Conservation (phyloP, 1,139 yeast genomes). For the Zhuliangozyma blackwelliae region DNA sequence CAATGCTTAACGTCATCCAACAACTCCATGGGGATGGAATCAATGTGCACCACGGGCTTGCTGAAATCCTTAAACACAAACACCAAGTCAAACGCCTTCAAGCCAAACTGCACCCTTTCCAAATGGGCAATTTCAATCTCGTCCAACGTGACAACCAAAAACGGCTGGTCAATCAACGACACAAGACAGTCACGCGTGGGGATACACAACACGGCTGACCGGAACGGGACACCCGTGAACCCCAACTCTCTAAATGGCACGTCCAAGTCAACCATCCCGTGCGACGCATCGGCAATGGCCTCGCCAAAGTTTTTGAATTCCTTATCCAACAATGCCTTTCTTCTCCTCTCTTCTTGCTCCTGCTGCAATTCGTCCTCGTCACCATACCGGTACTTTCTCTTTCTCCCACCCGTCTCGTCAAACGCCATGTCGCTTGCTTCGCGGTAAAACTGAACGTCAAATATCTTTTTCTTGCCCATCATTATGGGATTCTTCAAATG, state of each 20-base stretch:
- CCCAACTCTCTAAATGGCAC: constrained; percentile 95
- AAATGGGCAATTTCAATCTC: constrained; percentile 94
- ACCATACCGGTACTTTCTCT: constrained; percentile 87
- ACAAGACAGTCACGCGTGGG: constrained; percentile 97
- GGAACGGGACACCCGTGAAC: constrained; percentile 94
- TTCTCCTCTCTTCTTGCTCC: constrained; percentile 95
- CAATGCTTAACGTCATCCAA: constrained; percentile 92
- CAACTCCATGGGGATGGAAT: constrained; percentile 90
- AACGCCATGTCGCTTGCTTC: constrained; percentile 96
- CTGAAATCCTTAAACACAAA: constrained; percentile 89
- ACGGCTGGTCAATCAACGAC: constrained; percentile 93
- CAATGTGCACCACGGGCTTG: constrained; percentile 85
- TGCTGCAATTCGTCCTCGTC: constrained; percentile 98
- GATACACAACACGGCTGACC: constrained; percentile 92
- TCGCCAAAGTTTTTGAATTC: constrained; percentile 91
- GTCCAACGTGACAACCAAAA: constrained; percentile 81
- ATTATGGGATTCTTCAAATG: constrained; percentile 90
- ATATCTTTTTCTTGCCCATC: constrained; percentile 94
- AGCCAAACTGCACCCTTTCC: constrained; percentile 96
- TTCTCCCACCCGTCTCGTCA: constrained; percentile 95
- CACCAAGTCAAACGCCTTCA: constrained; percentile 92
- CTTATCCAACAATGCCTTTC: constrained; percentile 85
- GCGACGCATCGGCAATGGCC: constrained; percentile 81
- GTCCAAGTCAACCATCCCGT: constrained; percentile 80
- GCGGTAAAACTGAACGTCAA: constrained; percentile 92